Percentiles rank a stretch among this genome's conserved stretches.
Evolutionary conservation across 2,329 filamentous ascomycete genomes (phyloP).

Genomic region (Phialophora macrospora): DNA sequence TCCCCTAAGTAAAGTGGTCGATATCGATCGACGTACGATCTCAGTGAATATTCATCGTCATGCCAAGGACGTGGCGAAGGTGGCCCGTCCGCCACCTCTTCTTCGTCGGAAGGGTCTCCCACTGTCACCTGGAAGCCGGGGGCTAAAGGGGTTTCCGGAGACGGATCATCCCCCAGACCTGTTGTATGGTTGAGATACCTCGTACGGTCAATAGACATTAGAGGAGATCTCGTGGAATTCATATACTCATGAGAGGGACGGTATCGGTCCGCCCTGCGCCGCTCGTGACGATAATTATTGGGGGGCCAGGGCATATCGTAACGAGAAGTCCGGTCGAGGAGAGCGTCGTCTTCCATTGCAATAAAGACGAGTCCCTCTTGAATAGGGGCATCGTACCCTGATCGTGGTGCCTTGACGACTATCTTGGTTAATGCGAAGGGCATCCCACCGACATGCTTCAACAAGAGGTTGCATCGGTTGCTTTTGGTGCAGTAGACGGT

Average conservation of each 20-base stretch:
- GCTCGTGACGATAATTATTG: conserved; percentile 42
- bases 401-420: conserved; percentile 81
- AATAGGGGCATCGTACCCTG: conserved; percentile 82
- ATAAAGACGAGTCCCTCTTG: conserved; percentile 93
- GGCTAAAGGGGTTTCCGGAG: conserved; percentile 23
- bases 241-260: conserved; percentile 50
- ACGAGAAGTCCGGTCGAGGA: conserved; percentile 72
- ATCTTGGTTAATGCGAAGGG: conserved; percentile 84
- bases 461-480: conserved; percentile 83
- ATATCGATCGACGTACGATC: conserved; percentile 36
- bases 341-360: conserved; percentile 79
- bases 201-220: conserved; percentile 43
- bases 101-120: conserved; percentile 30
- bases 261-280: conserved; percentile 33
- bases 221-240: conserved; percentile 45
- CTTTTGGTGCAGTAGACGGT: conserved; percentile 90
- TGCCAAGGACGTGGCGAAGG: conserved; percentile 38
- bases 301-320: conserved; percentile 73
- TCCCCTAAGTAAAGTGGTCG: conserved; percentile 32
- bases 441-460: conserved; percentile 78
- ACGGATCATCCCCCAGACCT: conserved; percentile 18
- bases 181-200: conserved; percentile 36
- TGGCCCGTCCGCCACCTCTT: conserved; percentile 21
- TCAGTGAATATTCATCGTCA: conserved; percentile 33
- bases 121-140: conserved; percentile 34